These are phyloP conservation scores for Pelargonium fulgidum DNA, from an alignment of 441 rosid genomes.

Conservation along the genomic window DNA sequence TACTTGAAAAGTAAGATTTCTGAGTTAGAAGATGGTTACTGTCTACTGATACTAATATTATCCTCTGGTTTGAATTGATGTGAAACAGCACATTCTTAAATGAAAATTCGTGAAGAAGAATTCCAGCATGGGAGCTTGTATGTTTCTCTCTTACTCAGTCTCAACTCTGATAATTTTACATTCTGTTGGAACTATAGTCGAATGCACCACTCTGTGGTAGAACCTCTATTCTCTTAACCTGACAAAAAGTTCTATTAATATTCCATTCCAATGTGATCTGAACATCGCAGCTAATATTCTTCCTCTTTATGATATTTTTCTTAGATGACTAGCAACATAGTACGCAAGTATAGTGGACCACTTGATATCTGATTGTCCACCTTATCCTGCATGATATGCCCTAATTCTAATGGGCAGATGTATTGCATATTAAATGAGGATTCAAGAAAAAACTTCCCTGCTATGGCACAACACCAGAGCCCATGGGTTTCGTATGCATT, in stretches of 20 bases:
- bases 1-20: background rate
- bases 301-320: background rate
- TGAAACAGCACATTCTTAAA: conserved; percentile 44
- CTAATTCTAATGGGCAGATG: conserved; percentile 14
- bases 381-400: conserved; percentile 21
- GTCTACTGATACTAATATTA: background rate
- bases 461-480: conserved; percentile 70
- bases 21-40: background rate
- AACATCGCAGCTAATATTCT: background rate
- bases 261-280: background rate
- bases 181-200: background rate
- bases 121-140: conserved; percentile 81
- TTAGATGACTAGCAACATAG: conserved; percentile 56
- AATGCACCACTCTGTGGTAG: background rate
- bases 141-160: conserved; percentile 17
- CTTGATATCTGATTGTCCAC: conserved; percentile 61
- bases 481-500: conserved; percentile 76
- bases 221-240: background rate
- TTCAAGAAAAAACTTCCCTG: conserved; percentile 52
- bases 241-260: background rate
- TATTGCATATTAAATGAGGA: conserved; percentile 42
- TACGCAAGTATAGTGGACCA: conserved; percentile 78
- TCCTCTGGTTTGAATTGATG: background rate
- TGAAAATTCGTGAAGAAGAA: conserved; percentile 34
- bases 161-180: background rate